phyloP scores from a whole-genome alignment of 1,139 yeast species.

The Candida sp. region DNA sequence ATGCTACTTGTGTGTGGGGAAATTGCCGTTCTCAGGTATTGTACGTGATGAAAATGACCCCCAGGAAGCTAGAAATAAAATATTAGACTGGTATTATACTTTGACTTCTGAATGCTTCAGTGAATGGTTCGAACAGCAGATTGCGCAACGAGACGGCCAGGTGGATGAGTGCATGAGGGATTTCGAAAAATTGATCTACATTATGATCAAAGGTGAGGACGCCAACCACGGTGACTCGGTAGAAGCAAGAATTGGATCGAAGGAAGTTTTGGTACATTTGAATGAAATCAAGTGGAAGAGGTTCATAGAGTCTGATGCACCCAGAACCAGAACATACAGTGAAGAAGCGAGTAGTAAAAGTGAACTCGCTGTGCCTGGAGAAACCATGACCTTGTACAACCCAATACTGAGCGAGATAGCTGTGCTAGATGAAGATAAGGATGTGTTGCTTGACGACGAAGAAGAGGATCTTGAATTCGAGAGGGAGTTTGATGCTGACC shows the following conservation, averaged over 20 bases:
- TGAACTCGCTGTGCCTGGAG: background rate
- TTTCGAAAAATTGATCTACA: slow-evolving; percentile 27
- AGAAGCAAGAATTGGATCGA: slow-evolving; percentile 8
- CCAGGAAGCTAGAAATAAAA: slow-evolving; percentile 27
- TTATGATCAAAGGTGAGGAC: slow-evolving; percentile 35
- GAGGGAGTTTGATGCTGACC: slow-evolving; percentile 11
- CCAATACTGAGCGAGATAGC: background rate
- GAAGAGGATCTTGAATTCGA: slow-evolving; percentile 15
- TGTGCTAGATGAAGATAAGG: background rate
- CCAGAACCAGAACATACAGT: background rate
- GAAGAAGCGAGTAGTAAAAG: background rate
- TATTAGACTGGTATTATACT: slow-evolving; percentile 33
- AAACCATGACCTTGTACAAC: slow-evolving; percentile 6
- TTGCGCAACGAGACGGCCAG: slow-evolving; percentile 11
- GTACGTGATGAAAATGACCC: slow-evolving; percentile 40
- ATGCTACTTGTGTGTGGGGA: slow-evolving; percentile 72
- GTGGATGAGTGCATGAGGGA: slow-evolving; percentile 17
- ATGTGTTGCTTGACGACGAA: slow-evolving; percentile 3
- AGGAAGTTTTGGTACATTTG: slow-evolving; percentile 24
- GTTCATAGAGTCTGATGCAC: slow-evolving; percentile 9
- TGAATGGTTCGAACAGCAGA: slow-evolving; percentile 27
- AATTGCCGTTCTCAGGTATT: slow-evolving; percentile 55
- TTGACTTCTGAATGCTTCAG: slow-evolving; percentile 23
- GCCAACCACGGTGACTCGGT: slow-evolving; percentile 3
- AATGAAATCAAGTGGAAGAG: slow-evolving; percentile 23